Base-by-base conservation (phyloP, 768 basidiomycete species). In the Tylopilus vinaceipallidus region DNA sequence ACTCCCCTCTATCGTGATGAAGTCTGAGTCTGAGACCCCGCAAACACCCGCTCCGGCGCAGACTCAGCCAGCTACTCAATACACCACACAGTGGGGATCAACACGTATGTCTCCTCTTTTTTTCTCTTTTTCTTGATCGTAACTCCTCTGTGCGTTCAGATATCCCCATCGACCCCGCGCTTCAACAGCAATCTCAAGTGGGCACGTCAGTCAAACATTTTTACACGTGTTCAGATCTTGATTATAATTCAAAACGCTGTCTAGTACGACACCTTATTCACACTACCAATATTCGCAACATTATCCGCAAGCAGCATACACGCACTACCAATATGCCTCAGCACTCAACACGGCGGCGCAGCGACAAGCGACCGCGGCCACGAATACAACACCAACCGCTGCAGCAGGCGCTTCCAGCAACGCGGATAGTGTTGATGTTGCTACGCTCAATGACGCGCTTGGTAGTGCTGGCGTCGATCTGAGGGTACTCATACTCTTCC, bases 401-500 rank as follows among this genome's bases (percentile, higher is more conserved):
- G 34, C 61, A 6, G 54, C 58, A n/a, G 45, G 65, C 2, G 50
- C 57, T 12, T 69, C 54, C 33, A 66, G 65, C 37, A 70, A 69
- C 1, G 72, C 82, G 49, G 86, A 87, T 56, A 82, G 81, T 3
- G 69, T 83, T 4, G 89, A 91, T 59, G 79, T 91, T 29, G 81
- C 88, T 11, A 88, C 86, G 7, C 61, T 93, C 36, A 91, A 90
- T 48, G 90, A 93, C 57, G 91, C 89, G 4, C 70, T 93, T 2
- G 91, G 89, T 5, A 90, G 88, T 61, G 90, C 89, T 7, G 90
- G 91, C 11, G 89, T 93, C 7, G 91, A 93, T 70, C 71, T 93
- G n/a, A 71, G 86, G 63, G 89, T 88, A 55, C 53, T 76, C 67
- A 27, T 14, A 24, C 47, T 27, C 24, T 38, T 12, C 35, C 32